phyloP scores from a whole-genome alignment of 257 asterid species.

The Capsicum chinense region DNA sequence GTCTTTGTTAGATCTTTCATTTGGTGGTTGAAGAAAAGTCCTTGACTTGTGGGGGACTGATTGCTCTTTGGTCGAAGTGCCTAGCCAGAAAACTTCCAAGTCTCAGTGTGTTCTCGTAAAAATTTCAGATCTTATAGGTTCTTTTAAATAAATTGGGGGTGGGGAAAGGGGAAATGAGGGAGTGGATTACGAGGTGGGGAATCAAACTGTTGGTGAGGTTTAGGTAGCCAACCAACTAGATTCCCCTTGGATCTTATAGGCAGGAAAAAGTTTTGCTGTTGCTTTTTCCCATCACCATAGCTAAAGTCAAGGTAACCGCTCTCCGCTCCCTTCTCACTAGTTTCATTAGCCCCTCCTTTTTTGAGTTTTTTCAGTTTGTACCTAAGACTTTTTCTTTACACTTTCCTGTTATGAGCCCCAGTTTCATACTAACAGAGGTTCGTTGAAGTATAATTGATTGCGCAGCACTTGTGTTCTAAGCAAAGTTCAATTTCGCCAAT shows the following conservation, averaged over 20 bases:
- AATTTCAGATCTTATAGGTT: background rate
- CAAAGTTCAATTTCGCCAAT: too few relatives aligned
- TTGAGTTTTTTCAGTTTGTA: background rate
- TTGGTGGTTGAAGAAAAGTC: background rate
- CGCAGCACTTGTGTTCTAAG: background rate
- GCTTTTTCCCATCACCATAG: background rate
- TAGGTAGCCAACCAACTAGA: too few relatives aligned
- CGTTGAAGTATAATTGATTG: background rate
- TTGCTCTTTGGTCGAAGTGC: background rate
- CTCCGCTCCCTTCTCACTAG: background rate
- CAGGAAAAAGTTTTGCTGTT: background rate
- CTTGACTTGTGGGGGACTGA: conserved; percentile 6
- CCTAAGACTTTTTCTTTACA: background rate
- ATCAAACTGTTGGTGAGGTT: too few relatives aligned
- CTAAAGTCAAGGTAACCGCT: background rate
- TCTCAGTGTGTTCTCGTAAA: background rate
- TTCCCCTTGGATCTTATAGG: background rate
- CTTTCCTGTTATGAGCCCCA: background rate
- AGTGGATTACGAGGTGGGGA: too few relatives aligned
- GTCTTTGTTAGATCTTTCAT: background rate
- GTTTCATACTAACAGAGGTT: background rate
- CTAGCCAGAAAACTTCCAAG: background rate
- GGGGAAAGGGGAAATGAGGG: too few relatives aligned
- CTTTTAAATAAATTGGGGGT: too few relatives aligned
- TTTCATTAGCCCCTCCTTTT: background rate